A percentile compares a stretch with the other conserved stretches of the same genome.
Conservation (phyloP, 2,329 filamentous ascomycete genomes). For the Akanthomyces lecanii region DNA sequence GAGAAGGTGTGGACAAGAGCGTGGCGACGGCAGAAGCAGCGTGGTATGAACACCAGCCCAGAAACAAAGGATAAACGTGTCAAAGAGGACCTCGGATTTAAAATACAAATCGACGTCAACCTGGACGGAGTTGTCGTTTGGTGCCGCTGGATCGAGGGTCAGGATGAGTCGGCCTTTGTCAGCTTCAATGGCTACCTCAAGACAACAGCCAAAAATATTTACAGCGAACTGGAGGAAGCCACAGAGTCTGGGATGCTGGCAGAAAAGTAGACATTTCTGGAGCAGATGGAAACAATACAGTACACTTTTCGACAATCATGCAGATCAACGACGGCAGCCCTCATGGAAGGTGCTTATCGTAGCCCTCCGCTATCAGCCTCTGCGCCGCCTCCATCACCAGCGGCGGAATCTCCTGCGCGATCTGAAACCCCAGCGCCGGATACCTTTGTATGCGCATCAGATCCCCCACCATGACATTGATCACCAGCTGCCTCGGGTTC, state of each 20-base stretch:
- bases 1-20: constrained; percentile 75
- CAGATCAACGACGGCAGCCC: background rate
- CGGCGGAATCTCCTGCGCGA: constrained; percentile 38
- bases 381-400: constrained; percentile 39
- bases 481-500: constrained; percentile 39
- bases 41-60: constrained; percentile 43
- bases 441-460: constrained; percentile 41
- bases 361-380: constrained; percentile 37
- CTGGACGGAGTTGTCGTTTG: constrained; percentile 41
- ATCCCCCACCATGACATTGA: constrained; percentile 43
- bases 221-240: background rate
- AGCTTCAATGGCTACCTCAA: constrained; percentile 82
- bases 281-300: background rate
- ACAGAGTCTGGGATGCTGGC: background rate
- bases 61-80: constrained; percentile 29
- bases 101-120: constrained; percentile 45
- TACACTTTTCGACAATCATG: background rate
- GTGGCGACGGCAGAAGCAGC: constrained; percentile 58
- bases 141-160: constrained; percentile 66
- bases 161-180: constrained; percentile 70
- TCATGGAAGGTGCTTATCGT: constrained; percentile 36
- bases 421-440: constrained; percentile 40
- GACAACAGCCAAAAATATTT: constrained; percentile 25
- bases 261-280: background rate
- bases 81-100: constrained; percentile 44